Evolutionary conservation across 495 filamentous ascomycete species (phyloP), one percentile per base, ranked within the genome.

Genomic region (Terfezia claveryi): DNA sequence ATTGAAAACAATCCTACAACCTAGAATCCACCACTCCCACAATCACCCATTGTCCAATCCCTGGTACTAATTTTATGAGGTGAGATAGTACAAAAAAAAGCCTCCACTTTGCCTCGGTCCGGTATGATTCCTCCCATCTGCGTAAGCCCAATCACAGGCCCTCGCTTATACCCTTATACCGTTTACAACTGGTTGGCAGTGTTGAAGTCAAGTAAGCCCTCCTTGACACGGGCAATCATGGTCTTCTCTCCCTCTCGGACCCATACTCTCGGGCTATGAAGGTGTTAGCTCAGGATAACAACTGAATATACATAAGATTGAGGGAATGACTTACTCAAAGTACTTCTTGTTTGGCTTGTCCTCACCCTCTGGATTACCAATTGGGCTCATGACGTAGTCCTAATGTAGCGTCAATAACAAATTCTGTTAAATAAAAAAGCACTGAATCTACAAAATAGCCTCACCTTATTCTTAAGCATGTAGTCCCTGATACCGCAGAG

Each of bases 331-430:
- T 57, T 58, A 60, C 64, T 95, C 89, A 71, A 91, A 96, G 80
- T 76, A 89, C 76, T 94, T 95, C 82, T 98, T 98, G 78, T 98
- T 96, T 61, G 91, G 91, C 80, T 95, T 95, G 73, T 89, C 83
- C 23, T 76, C 75, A 54, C 89, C 92, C 23, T 96, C 88, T 51
- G 92, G 91, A 76, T 96, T 96, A 63, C 92, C 91, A 63, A 96
- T 82, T 60, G 81, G 78, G 37, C 73, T 73, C 72, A 74, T 71
- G 59, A 99, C 67, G 75, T 95, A 96, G 58, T 96, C 88, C 41
- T 46, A 46, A 20, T 46, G 12, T 4, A 46, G 17, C 4, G 41
- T 46, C 17, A 46, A 4, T 8, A 46, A 2, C 14, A 6, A 46
- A 46, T 32, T 32, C 7, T 7, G 4, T 4, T 5, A 20, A 46